phyloP scores from a whole-genome alignment of 2,329 filamentous ascomycete species.

The Rhinocladiella mackenziei region DNA sequence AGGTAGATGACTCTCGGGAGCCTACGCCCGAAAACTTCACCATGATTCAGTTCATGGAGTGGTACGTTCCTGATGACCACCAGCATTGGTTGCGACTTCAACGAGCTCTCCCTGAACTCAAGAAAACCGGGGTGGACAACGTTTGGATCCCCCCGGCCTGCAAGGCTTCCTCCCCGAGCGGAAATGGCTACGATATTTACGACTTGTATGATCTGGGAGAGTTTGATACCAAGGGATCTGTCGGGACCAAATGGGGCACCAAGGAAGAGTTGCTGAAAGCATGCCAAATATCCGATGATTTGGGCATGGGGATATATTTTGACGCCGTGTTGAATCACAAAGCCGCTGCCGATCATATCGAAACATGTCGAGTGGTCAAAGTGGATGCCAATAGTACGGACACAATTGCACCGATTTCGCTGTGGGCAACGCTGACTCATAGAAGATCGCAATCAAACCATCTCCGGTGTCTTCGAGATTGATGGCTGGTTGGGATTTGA shows the following conservation, averaged over 20 bases:
- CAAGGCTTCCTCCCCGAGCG: conserved; percentile 55
- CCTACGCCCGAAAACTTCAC: conserved; percentile 27
- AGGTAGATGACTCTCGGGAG: conserved; percentile 5
- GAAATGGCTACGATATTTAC: conserved; percentile 62
- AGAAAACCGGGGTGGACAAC: conserved; percentile 52
- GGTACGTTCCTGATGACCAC: background rate
- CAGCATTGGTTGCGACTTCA: conserved; percentile 55
- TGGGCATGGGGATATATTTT: conserved; percentile 50
- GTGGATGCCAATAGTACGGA: conserved; percentile 49
- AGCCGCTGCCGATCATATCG: conserved; percentile 58
- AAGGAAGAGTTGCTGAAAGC: conserved; percentile 47
- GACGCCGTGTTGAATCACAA: conserved; percentile 65
- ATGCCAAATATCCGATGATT: conserved; percentile 25
- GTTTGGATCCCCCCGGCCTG: conserved; percentile 62
- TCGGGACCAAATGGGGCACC: conserved; percentile 59
- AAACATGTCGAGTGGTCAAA: conserved; percentile 57
- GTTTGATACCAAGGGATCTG: conserved; percentile 59
- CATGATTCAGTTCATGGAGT: conserved; percentile 56
- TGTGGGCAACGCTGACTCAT: background rate
- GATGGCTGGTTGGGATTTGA: conserved; percentile 61
- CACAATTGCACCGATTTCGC: background rate
- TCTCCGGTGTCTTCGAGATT: conserved; percentile 55
- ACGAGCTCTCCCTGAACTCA: conserved; percentile 48
- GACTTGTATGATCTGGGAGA: conserved; percentile 63
- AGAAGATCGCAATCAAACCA: conserved; percentile 49